These are phyloP conservation scores for Jamesozyma gamospora DNA, from an alignment of 805 yeast genomes.

Conservation along the genomic window DNA sequence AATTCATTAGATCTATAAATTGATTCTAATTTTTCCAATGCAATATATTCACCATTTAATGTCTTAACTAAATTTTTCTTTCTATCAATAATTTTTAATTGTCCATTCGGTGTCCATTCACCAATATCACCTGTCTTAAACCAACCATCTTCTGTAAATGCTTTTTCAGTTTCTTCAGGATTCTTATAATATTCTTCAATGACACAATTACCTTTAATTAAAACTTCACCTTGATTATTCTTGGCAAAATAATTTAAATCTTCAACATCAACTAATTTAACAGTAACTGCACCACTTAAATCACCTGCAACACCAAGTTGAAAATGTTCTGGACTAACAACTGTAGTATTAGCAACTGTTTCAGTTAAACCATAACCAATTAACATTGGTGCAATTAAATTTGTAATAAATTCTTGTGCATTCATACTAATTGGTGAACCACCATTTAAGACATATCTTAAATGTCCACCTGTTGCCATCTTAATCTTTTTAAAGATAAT, in stretches of 20 bases:
- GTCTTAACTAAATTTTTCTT: constrained; percentile 95
- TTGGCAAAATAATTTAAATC: constrained; percentile 88
- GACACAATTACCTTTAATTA: constrained; percentile 66
- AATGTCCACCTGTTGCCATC: constrained; percentile 89
- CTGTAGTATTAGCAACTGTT: constrained; percentile 80
- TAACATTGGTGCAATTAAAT: constrained; percentile 72
- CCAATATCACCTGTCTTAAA: constrained; percentile 96
- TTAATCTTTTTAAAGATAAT: constrained; percentile 78
- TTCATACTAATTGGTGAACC: constrained; percentile 81
- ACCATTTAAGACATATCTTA: constrained; percentile 71
- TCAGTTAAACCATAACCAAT: constrained; percentile 96
- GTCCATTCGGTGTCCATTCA: constrained; percentile 79
- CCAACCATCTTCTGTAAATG: constrained; percentile 83
- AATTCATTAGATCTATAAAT: constrained; percentile 73
- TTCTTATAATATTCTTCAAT: constrained; percentile 73
- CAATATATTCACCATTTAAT: constrained; percentile 93
- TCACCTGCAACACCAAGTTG: constrained; percentile 77
- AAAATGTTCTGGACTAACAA: constrained; percentile 53
- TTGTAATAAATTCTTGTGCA: constrained; percentile 74
- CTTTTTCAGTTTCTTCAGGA: constrained; percentile 65
- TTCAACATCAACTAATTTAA: constrained; percentile 80
- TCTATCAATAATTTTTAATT: constrained; percentile 78
- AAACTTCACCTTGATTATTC: constrained; percentile 87
- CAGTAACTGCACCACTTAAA: constrained; percentile 70
- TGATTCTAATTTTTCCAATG: constrained; percentile 88